Evolutionary conservation across 2,329 filamentous ascomycete species (phyloP).

Genomic region (Venturia oleaginea): DNA sequence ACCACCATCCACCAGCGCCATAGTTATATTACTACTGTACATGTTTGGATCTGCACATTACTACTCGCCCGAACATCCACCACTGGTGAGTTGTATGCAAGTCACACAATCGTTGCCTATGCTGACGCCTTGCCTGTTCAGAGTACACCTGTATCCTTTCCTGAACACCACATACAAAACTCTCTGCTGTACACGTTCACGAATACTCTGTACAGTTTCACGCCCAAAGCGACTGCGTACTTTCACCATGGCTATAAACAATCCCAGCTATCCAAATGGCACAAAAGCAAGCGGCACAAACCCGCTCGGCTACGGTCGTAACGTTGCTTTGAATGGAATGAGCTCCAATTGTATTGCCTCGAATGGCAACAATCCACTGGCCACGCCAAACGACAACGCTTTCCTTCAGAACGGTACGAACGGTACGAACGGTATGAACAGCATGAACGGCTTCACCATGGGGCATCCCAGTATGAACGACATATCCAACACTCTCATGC

Average conservation of each 20-base stretch:
- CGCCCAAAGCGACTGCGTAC: neutral
- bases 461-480: neutral
- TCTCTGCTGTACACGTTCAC: neutral
- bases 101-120: neutral
- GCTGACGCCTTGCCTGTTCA: conserved; percentile 5
- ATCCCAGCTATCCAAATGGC: neutral
- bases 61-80: neutral
- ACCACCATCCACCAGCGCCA: neutral
- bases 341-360: neutral
- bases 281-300: neutral
- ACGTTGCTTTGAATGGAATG: neutral
- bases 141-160: neutral
- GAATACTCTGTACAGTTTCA: neutral
- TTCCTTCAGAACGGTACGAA: neutral
- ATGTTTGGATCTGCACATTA: neutral
- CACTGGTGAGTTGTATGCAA: neutral
- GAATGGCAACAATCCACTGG: neutral
- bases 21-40: neutral
- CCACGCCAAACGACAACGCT: neutral
- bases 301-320: neutral
- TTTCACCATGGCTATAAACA: neutral
- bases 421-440: too few relatives aligned
- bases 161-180: neutral
- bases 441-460: neutral
- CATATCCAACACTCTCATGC: neutral